phyloP scores from a whole-genome alignment of 352 stramenopile species.

The Hyaloperonospora arabidopsidis region DNA sequence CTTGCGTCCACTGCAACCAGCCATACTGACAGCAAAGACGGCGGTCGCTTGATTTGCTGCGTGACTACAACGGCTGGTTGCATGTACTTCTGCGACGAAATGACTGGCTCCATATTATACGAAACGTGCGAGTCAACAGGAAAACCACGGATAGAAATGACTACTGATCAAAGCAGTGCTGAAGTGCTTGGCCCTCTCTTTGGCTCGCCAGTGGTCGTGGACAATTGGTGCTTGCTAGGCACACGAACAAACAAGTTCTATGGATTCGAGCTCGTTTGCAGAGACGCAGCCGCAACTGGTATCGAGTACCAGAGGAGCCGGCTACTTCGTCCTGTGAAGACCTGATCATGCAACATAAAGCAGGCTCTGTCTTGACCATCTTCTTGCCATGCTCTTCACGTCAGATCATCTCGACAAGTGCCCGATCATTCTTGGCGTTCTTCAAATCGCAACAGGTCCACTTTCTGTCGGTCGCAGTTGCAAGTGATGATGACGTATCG shows the following conservation, averaged over 20 bases:
- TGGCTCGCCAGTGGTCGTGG: conserved; percentile 44
- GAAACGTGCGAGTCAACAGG: conserved; percentile 13
- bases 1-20: neutral
- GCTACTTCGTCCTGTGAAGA: too few species aligned
- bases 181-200: conserved; percentile 39
- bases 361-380: too few species aligned
- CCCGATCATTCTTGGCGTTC: too few species aligned
- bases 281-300: neutral
- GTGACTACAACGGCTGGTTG: conserved; percentile 34
- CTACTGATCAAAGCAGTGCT: neutral
- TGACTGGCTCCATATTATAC: conserved; percentile 27
- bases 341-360: too few species aligned
- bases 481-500: too few species aligned
- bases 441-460: too few species aligned
- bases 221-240: conserved; percentile 38
- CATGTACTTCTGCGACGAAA: conserved; percentile 39
- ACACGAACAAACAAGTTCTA: conserved; percentile 44
- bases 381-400: too few species aligned
- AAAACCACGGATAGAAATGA: neutral
- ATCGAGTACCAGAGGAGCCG: neutral
- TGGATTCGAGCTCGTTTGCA: conserved; percentile 22
- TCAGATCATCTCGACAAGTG: too few species aligned
- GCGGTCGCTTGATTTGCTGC: conserved; percentile 27
- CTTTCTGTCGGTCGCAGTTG: too few species aligned
- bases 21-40: neutral